phyloP scores from a whole-genome alignment of 2,329 filamentous ascomycete species.

The Dothistroma pini region DNA sequence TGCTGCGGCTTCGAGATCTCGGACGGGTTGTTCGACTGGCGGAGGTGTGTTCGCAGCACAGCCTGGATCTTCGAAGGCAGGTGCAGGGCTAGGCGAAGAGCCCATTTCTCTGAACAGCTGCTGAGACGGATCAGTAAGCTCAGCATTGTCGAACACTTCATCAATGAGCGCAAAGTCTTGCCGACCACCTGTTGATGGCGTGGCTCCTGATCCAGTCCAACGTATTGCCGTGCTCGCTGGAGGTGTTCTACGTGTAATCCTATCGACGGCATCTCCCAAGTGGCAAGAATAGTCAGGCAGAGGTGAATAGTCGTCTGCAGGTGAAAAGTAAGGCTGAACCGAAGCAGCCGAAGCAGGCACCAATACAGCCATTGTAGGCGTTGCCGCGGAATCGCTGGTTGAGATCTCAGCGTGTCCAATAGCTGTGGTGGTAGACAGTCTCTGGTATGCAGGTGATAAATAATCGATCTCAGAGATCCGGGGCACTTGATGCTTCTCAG shows the following conservation, averaged over 20 bases:
- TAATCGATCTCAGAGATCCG: not conserved
- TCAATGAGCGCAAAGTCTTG: not conserved
- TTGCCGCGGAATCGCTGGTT: slow-evolving; percentile 7
- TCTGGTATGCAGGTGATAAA: not conserved
- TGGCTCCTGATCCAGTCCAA: not conserved
- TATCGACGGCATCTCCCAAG: not conserved
- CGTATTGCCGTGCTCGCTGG: not conserved
- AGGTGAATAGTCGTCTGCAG: not conserved
- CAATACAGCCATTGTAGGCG: not conserved
- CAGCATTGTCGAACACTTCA: not conserved
- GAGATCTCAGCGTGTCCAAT: not conserved
- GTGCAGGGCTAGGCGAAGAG: not conserved
- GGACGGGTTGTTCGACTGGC: not conserved
- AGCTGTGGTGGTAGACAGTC: not conserved
- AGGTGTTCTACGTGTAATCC: not conserved
- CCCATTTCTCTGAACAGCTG: slow-evolving; percentile 6
- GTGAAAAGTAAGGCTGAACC: not conserved
- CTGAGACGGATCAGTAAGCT: not conserved
- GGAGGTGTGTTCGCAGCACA: not conserved
- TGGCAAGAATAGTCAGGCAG: not conserved
- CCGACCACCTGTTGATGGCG: not conserved
- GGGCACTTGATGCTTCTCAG: not conserved
- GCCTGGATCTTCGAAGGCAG: not conserved
- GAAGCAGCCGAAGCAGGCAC: not conserved
- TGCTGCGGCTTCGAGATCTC: not conserved